Percentiles rank a stretch among this genome's conserved stretches.
Conservation (phyloP, 805 yeast genomes). For the Ogataea ganodermae region DNA sequence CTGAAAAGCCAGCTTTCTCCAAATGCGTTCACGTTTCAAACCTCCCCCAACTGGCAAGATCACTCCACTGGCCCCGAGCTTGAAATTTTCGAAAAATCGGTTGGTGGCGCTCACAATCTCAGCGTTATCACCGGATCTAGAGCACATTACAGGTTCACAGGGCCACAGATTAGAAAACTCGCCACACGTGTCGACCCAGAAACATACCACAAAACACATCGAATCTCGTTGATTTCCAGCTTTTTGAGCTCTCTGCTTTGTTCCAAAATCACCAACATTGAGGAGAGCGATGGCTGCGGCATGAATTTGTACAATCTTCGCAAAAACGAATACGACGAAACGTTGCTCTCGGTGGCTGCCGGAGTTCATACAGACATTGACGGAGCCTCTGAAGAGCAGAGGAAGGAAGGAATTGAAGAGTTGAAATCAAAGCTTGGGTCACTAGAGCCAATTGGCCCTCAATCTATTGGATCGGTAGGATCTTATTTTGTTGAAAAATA, state of each 20-base stretch:
- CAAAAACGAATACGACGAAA: constrained; percentile 55
- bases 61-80: constrained; percentile 80
- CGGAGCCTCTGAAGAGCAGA: constrained; percentile 31
- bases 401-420: constrained; percentile 38
- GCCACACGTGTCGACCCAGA: constrained; percentile 53
- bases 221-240: constrained; percentile 76
- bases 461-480: constrained; percentile 54
- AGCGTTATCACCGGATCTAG: constrained; percentile 79
- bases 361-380: constrained; percentile 50
- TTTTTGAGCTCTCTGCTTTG: constrained; percentile 72
- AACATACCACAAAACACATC: constrained; percentile 53
- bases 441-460: constrained; percentile 50
- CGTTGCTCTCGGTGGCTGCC: constrained; percentile 55
- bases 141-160: constrained; percentile 89
- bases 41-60: constrained; percentile 94
- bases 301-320: constrained; percentile 82
- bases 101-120: constrained; percentile 60
- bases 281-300: constrained; percentile 89
- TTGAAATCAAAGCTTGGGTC: constrained; percentile 55
- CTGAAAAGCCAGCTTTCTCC: constrained; percentile 51
- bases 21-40: constrained; percentile 58
- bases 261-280: constrained; percentile 65
- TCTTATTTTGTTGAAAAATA: constrained; percentile 63
- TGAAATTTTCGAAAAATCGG: constrained; percentile 54
- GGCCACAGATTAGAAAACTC: constrained; percentile 84